Base-by-base conservation (phyloP, 192 early-diverging fungal genomes). In the Coemansia sp. region DNA sequence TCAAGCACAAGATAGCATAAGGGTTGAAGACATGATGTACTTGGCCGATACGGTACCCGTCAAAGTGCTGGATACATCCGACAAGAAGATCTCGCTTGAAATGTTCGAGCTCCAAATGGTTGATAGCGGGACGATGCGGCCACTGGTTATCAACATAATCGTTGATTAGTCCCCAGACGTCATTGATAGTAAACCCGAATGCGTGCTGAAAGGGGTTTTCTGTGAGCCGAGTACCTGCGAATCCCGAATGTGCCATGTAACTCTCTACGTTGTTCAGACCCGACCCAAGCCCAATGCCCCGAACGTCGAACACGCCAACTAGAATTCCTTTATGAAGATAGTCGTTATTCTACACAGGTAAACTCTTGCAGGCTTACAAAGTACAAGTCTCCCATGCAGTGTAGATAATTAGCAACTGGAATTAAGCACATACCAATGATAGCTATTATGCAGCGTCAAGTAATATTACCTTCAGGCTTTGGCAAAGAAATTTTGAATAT, bases 221-320 rank as follows among this genome's bases (percentile, higher is more conserved):
- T 1, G 34, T 21, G 2, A 15, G 1, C 20, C 9, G 25, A 6
- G 10, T 16, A 4, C 4, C 52, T 2, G 13, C 4, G 21, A 31
- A 2, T 3, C 63, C 63, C 1, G 53, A 21, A 29, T 64, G 63
- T 0, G 52, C 63, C 39, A 57, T 8, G 10, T 57, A 43, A 3
- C 2, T 49, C 26, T 34, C 63, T 10, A 57, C 30, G 21, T 57
- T 64, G 25, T 64, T 64, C 7, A 64, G 53, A 3, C 63, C 63
- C 15, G 63, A 64, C 1, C 63, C 63, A 35, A 57, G 31, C 2
- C 39, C 63, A 23, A 31, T 16, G 12, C 13, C 13, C 0, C 25
- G 26, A 29, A 57, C 20, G 33, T 64, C 53, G 31, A 64, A 64
- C 1, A 64, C 63, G 13, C 63, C 63, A 18, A 45, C 29, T 7